phyloP scores from a whole-genome alignment of 2,329 filamentous ascomycete genomes.

The Apiospora hydei region DNA sequence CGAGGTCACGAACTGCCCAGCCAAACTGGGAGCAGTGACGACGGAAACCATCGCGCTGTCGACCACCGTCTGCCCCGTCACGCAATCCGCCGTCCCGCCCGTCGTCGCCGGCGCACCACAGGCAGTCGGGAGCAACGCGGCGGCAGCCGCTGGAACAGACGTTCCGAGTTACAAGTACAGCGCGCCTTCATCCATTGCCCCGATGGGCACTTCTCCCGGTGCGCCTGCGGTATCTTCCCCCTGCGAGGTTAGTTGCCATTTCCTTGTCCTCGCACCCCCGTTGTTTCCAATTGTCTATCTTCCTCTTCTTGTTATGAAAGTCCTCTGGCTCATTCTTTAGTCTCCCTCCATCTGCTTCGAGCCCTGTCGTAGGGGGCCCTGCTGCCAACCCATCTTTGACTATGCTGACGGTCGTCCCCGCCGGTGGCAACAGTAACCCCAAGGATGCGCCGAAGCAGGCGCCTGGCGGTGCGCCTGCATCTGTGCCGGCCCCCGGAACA shows the following conservation, averaged over 20 bases:
- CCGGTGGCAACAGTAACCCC: not conserved
- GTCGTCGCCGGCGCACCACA: not conserved
- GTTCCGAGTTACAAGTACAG: conserved; percentile 40
- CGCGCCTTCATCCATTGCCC: conserved; percentile 32
- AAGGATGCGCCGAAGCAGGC: not conserved
- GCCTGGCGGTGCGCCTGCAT: not conserved
- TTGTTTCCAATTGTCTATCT: too few relatives aligned
- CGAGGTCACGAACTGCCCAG: conserved; percentile 37
- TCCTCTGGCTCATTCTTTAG: conserved; percentile 15
- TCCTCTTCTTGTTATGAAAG: not conserved
- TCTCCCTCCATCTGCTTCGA: not conserved
- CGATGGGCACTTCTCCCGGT: conserved; percentile 25
- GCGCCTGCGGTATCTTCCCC: conserved; percentile 26
- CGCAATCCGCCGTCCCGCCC: not conserved
- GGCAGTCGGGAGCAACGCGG: not conserved
- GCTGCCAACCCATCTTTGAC: not conserved
- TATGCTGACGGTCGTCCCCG: conserved; percentile 18
- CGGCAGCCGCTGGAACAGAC: conserved; percentile 24
- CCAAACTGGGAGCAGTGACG: conserved; percentile 35
- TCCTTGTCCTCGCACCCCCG: not conserved
- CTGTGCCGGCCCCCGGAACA: not conserved
- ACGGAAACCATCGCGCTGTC: conserved; percentile 40
- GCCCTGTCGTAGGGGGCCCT: not conserved
- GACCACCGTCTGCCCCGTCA: conserved; percentile 40
- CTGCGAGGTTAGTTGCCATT: conserved; percentile 34